Conservation (phyloP, 225 moss, liverwort and hornwort species). For the Physcomitrium patens region DNA sequence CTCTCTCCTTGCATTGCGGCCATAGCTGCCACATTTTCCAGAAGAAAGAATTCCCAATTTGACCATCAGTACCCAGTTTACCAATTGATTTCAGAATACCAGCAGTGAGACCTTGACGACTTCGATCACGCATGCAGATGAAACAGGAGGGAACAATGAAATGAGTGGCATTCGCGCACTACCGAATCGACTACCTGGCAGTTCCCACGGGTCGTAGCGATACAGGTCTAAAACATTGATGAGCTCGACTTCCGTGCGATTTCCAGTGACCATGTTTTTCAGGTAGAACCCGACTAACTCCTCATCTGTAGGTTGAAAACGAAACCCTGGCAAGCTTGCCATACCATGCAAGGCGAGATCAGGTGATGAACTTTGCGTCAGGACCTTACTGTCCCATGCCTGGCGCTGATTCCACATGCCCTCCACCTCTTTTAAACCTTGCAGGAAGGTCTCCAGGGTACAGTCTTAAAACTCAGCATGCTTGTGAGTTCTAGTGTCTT, state of each 20-base stretch:
- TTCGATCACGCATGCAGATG: no score
- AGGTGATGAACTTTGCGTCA: not conserved
- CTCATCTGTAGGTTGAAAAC: slow-evolving; percentile 44
- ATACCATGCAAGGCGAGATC: not conserved
- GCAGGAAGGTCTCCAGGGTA: no score
- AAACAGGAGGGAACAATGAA: no score
- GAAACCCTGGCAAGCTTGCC: slow-evolving; percentile 38
- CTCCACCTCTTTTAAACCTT: not conserved
- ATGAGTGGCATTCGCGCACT: no score
- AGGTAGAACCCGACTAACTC: slow-evolving; percentile 44
- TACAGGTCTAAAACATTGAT: slow-evolving; percentile 35
- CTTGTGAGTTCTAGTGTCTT: no score
- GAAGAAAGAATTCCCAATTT: no score
- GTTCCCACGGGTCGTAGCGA: slow-evolving; percentile 36
- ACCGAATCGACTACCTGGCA: slow-evolving; percentile 17
- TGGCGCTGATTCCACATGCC: not conserved
- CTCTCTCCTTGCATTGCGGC: slow-evolving; percentile 64
- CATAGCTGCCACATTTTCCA: slow-evolving; percentile 40
- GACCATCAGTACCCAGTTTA: not conserved
- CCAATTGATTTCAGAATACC: no score
- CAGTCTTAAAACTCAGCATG: no score
- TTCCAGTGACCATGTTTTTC: slow-evolving; percentile 25
- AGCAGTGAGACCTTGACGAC: no score
- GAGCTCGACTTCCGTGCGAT: slow-evolving; percentile 36
- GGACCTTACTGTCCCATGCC: not conserved